Percentiles rank a stretch among this genome's conserved stretches.
phyloP scores from a whole-genome alignment of 192 early-diverging fungal species.

The Cetraspora pellucida region DNA sequence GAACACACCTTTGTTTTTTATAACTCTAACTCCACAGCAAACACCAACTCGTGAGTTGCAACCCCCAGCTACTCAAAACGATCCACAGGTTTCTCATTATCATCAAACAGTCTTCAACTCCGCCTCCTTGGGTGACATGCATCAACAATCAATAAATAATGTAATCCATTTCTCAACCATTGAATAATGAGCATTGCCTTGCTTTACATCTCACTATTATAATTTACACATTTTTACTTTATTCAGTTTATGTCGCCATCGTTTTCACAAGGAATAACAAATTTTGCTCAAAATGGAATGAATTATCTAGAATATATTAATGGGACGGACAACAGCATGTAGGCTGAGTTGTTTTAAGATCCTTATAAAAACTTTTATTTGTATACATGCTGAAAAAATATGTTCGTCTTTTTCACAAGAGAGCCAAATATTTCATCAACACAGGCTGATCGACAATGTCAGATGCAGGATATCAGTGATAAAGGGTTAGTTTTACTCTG shows the following conservation, averaged over 20 bases:
- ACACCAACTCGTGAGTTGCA: slow-evolving; percentile 8
- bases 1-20: slow-evolving; percentile 18
- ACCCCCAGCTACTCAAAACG: not conserved
- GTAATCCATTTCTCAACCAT: not conserved
- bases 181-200: not conserved
- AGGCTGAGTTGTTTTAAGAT: not conserved
- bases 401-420: not conserved
- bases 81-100: not conserved
- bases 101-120: slow-evolving; percentile 1
- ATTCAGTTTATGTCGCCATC: not conserved
- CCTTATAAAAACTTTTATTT: not conserved
- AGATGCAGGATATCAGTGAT: not conserved
- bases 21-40: slow-evolving; percentile 6
- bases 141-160: slow-evolving; percentile 1
- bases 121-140: not conserved
- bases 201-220: not conserved
- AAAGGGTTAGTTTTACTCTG: not conserved
- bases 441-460: not conserved
- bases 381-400: not conserved
- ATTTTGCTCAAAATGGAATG: not conserved
- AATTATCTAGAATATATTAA: slow-evolving; percentile 11
- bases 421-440: not conserved
- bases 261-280: not conserved
- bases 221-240: not conserved
- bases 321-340: slow-evolving; percentile 10